These are phyloP conservation scores for Cladosporium sp. DNA, from an alignment of 2,329 filamentous ascomycete species.

Conservation along the genomic window DNA sequence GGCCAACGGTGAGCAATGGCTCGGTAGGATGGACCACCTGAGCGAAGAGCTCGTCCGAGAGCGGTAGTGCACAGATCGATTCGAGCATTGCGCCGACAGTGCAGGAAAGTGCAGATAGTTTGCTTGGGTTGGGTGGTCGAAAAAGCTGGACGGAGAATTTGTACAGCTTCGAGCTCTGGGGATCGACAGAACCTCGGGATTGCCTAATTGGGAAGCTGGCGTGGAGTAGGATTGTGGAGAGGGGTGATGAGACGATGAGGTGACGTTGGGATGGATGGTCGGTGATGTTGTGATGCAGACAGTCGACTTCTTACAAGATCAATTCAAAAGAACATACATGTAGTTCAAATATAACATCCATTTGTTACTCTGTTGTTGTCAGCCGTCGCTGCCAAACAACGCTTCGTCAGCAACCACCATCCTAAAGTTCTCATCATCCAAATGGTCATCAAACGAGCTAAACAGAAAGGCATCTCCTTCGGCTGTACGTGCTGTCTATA, in stretches of 20 bases:
- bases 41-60: conserved; percentile 81
- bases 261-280: neutral
- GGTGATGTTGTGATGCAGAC: too few species aligned
- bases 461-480: conserved; percentile 33
- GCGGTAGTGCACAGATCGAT: conserved; percentile 83
- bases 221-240: too few species aligned
- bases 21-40: conserved; percentile 82
- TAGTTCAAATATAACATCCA: too few species aligned
- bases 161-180: neutral
- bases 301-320: too few species aligned
- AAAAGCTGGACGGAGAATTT: conserved; percentile 8
- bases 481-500: conserved; percentile 32
- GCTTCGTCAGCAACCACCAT: too few species aligned
- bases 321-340: too few species aligned
- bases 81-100: conserved; percentile 66
- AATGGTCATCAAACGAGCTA: conserved; percentile 28
- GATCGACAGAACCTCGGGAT: neutral
- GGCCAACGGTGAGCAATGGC: conserved; percentile 79
- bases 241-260: too few species aligned
- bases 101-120: neutral
- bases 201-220: neutral
- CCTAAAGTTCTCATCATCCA: neutral
- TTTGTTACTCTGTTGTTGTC: too few species aligned
- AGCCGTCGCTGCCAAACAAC: neutral
- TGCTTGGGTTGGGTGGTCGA: neutral